Base-by-base conservation (phyloP, 768 basidiomycete genomes). In the Mycena olivaceomarginata region DNA sequence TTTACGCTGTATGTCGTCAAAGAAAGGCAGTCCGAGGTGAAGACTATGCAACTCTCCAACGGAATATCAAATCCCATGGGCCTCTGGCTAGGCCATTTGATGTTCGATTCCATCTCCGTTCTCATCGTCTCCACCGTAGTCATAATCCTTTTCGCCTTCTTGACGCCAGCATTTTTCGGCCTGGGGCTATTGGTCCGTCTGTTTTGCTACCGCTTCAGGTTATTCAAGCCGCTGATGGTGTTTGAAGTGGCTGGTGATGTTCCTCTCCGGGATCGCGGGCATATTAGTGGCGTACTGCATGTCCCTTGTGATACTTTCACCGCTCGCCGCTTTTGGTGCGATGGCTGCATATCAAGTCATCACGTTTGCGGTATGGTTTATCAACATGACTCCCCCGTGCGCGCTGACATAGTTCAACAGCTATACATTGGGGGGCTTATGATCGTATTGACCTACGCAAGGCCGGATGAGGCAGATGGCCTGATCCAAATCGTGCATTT, bases 41-140 rank as follows among this genome's bases (percentile, higher is more conserved):
- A 96, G 82, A 93, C 95, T 3, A 96, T 96, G 94, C 95, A 96
- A 81, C 86, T 94, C 48, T 94, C 93, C 46, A 95, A 96, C 82
- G 95, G 95, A 1, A 84, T 96, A 37, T 89, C 92, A 1, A 88
- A 95, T 79, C 92, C 94, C 22, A 83, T 92, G 63, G 94, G 93
- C 4, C 86, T 96, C 57, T 95, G 95, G 94, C 85, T 96, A 4
- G 95, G 95, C 3, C 95, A 96, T 84, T 87, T 96, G 16, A 85
- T 94, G 81, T 95, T 94, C 83, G 95, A 96, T 80, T 88, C 91
- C 10, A 88, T 94, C 13, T 89, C 91, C 74, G 89, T 90, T 4
- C 78, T 93, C 18, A 83, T 93, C 22, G 82, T 91, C 22, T 89
- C 95, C 1, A 93, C 93, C 2, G 85, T 95, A 66, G 91, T 95